Conservation (phyloP, 164 flowering plant species). For the Cinnamomum micranthum region DNA sequence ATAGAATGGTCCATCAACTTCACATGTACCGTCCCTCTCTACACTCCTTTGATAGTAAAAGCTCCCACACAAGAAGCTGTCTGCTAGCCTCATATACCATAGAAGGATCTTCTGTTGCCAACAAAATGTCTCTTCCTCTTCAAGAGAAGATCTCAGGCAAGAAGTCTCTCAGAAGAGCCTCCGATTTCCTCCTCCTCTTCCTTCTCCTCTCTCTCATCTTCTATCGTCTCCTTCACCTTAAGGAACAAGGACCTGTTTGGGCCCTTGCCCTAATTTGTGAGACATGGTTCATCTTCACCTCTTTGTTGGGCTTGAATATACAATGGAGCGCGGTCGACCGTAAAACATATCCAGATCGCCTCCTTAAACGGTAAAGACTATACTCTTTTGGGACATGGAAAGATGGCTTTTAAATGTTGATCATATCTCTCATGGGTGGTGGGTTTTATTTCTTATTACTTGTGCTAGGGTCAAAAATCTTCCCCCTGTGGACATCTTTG, state of each 20-base stretch:
- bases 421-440: not conserved
- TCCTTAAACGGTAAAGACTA: slow-evolving; percentile 27
- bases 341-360: slow-evolving; percentile 43
- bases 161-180: slow-evolving; percentile 19
- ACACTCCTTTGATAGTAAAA: too few species aligned
- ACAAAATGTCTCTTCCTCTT: not conserved
- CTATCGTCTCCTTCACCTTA: slow-evolving; percentile 34
- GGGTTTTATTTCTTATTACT: not conserved
- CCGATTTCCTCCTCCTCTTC: slow-evolving; percentile 28
- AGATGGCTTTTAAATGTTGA: not conserved
- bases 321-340: slow-evolving; percentile 39
- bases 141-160: slow-evolving; percentile 11
- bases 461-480: slow-evolving; percentile 30
- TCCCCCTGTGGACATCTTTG: slow-evolving; percentile 64
- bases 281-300: slow-evolving; percentile 46
- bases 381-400: not conserved
- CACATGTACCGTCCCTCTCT: too few species aligned
- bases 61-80: too few species aligned
- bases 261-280: slow-evolving; percentile 49
- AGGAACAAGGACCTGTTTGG: slow-evolving; percentile 30
- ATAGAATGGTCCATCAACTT: too few species aligned
- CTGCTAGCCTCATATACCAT: too few species aligned
- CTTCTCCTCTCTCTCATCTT: slow-evolving; percentile 45
- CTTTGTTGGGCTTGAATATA: slow-evolving; percentile 26
- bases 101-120: not conserved